phyloP scores from a whole-genome alignment of 108 stramenopile species.

The Cylindrotheca fusiformis region DNA sequence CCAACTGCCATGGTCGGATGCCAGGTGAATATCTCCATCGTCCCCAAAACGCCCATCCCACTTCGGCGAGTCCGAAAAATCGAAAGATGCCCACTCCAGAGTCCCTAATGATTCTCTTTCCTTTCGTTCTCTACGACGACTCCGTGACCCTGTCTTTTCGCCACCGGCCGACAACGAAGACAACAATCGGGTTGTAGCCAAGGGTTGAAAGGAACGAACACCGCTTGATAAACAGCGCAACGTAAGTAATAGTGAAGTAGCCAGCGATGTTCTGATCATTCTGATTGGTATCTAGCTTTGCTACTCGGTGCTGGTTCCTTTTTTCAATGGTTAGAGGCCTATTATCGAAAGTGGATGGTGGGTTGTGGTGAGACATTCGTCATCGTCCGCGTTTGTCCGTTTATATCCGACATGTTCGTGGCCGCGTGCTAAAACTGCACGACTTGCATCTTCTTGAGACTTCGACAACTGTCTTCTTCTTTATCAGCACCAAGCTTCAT shows the following conservation, averaged over 20 bases:
- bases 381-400: no score
- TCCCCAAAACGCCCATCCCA: constrained; percentile 39
- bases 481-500: no score
- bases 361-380: no score
- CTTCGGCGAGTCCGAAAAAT: constrained; percentile 43
- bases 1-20: constrained; percentile 19
- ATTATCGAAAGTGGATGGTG: no score
- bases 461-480: no score
- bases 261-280: not conserved
- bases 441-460: no score
- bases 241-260: not conserved
- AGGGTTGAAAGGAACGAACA: not conserved
- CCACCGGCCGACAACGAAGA: not conserved
- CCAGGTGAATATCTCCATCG: constrained; percentile 11
- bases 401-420: no score
- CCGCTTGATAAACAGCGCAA: not conserved
- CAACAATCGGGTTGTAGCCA: not conserved
- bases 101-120: not conserved
- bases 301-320: no score
- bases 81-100: constrained; percentile 50
- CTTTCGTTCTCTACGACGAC: not conserved
- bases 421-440: no score
- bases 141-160: not conserved
- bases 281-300: no score
- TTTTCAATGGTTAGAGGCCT: no score